Conservation (phyloP, 2,329 filamentous ascomycete genomes). For the Cladophialophora exuberans region DNA sequence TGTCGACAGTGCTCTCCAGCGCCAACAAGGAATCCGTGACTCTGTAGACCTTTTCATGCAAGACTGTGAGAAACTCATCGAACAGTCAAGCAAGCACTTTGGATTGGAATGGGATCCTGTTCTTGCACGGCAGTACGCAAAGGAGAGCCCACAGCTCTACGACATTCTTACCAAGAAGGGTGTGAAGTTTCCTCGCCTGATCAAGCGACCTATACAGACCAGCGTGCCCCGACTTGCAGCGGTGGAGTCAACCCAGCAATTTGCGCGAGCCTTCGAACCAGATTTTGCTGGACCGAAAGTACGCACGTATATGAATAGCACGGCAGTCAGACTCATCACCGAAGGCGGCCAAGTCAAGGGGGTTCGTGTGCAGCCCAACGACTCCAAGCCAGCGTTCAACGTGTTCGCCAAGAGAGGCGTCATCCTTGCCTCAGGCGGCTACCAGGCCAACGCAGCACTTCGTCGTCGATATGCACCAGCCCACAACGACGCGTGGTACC, state of each 20-base stretch:
- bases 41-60: conserved; percentile 12
- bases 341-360: conserved; percentile 1
- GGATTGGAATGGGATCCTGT: conserved; percentile 13
- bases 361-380: conserved; percentile 4
- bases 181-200: conserved; percentile 11
- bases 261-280: conserved; percentile 6
- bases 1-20: conserved; percentile 1
- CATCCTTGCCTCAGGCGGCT: conserved; percentile 74
- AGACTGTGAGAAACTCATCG: conserved; percentile 13
- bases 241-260: conserved; percentile 4
- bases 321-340: conserved; percentile 7
- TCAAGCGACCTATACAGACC: conserved; percentile 11
- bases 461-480: background rate
- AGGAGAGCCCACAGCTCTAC: conserved; percentile 3
- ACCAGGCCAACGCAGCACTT: conserved; percentile 65
- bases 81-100: conserved; percentile 1
- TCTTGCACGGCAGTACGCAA: conserved; percentile 2
- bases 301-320: conserved; percentile 11
- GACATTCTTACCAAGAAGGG: conserved; percentile 2
- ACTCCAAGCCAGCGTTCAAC: conserved; percentile 4
- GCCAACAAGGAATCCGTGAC: conserved; percentile 6
- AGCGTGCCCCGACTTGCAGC: conserved; percentile 9
- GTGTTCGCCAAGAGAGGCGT: conserved; percentile 51
- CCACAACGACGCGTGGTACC: background rate
- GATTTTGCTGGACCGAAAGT: conserved; percentile 13